Conservation (phyloP, 2,329 filamentous ascomycete species). For the Fusarium paranaense region DNA sequence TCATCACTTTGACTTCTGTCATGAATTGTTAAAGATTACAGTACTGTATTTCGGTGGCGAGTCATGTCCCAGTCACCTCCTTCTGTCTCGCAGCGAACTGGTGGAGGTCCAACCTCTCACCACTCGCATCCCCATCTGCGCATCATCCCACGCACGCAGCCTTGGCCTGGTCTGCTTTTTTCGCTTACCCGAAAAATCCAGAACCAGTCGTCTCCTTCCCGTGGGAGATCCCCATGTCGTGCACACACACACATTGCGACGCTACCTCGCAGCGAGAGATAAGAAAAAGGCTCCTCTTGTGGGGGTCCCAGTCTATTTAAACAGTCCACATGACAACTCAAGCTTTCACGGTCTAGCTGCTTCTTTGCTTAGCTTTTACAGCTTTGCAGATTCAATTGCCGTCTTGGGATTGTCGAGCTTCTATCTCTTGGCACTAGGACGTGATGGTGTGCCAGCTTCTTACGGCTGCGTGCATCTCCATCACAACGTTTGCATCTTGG, state of each 20-base stretch:
- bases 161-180: slow-evolving; percentile 7
- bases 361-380: not conserved
- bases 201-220: slow-evolving; percentile 6
- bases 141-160: slow-evolving; percentile 28
- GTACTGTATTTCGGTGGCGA: not conserved
- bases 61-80: not conserved
- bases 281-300: not conserved
- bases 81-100: slow-evolving; percentile 22
- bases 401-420: not conserved
- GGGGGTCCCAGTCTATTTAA: not conserved
- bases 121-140: not conserved
- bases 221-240: slow-evolving; percentile 4
- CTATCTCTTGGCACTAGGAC: not conserved
- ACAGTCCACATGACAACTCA: not conserved
- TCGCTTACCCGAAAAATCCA: not conserved
- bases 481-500: not conserved
- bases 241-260: slow-evolving; percentile 19
- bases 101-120: slow-evolving; percentile 23
- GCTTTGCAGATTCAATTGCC: not conserved
- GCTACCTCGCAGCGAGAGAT: not conserved
- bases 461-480: not conserved
- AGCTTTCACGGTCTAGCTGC: not conserved
- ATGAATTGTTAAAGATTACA: not conserved
- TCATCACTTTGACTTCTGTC: too few relatives aligned
- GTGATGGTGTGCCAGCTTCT: not conserved